Conservation (phyloP, 1,139 yeast genomes). For the Blastobotrys capitulatus region DNA sequence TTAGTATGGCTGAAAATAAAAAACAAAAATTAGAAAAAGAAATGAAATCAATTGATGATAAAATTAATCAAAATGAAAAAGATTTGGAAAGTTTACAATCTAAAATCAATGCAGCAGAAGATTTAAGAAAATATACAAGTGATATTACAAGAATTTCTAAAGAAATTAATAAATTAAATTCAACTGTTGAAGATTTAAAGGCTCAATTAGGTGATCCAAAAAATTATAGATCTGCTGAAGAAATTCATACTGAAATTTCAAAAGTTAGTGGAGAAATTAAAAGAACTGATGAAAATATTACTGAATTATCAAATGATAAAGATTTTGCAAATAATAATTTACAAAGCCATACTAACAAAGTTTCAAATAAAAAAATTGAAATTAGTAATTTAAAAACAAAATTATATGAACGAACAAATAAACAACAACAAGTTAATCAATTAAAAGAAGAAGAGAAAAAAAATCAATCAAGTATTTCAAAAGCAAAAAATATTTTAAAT, state of each 20-base stretch:
- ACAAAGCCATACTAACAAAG: constrained; percentile 40
- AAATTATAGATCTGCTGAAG: constrained; percentile 39
- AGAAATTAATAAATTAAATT: constrained; percentile 21
- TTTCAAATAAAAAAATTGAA: constrained; percentile 52
- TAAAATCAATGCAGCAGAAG: constrained; percentile 19
- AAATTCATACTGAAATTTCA: constrained; percentile 48
- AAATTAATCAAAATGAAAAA: not conserved
- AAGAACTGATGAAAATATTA: constrained; percentile 41
- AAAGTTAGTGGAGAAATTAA: constrained; percentile 42
- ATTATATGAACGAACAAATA: constrained; percentile 23
- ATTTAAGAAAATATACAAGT: constrained; percentile 35
- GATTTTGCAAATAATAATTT: constrained; percentile 43
- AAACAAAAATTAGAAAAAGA: not conserved
- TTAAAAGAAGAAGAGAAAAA: constrained; percentile 21
- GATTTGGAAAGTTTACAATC: constrained; percentile 16
- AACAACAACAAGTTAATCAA: constrained; percentile 26
- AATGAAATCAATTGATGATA: not conserved
- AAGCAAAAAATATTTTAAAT: constrained; percentile 4
- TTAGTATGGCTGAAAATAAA: not conserved
- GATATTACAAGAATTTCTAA: constrained; percentile 23
- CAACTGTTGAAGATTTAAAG: constrained; percentile 24
- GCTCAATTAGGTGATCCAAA: constrained; percentile 37
- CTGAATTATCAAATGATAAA: constrained; percentile 43
- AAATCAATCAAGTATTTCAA: constrained; percentile 1
- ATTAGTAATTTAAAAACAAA: constrained; percentile 41